Percentiles rank a stretch among this genome's conserved stretches.
These are phyloP conservation scores for Linderniella brevidens DNA, from an alignment of 257 asterid genomes.

Conservation along the genomic window DNA sequence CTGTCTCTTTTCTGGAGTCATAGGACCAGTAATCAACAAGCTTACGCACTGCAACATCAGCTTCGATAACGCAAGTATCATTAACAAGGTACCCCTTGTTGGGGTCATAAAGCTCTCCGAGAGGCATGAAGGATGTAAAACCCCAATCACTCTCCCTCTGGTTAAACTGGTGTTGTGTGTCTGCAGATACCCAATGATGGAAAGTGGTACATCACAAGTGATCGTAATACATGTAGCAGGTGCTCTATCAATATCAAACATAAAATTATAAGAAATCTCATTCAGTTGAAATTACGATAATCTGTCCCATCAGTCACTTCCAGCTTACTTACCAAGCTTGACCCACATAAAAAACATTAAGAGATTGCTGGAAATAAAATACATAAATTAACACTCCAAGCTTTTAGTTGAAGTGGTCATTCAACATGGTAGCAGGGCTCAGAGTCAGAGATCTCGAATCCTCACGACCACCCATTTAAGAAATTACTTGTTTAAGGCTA, in stretches of 20 bases:
- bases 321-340: too few species aligned
- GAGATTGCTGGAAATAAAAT: too few species aligned
- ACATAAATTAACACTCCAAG: too few species aligned
- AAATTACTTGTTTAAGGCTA: not conserved
- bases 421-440: too few species aligned
- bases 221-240: slow-evolving; percentile 8
- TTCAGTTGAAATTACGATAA: too few species aligned
- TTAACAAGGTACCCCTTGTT: slow-evolving; percentile 71
- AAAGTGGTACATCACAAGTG: slow-evolving; percentile 11
- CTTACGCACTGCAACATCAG: slow-evolving; percentile 93
- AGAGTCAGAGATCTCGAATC: too few species aligned
- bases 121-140: slow-evolving; percentile 91
- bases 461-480: too few species aligned
- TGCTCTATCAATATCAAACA: slow-evolving; percentile 3
- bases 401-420: too few species aligned
- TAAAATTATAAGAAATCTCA: too few species aligned
- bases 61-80: slow-evolving; percentile 70
- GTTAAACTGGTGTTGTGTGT: slow-evolving; percentile 87
- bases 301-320: too few species aligned
- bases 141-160: slow-evolving; percentile 99
- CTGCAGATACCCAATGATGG: slow-evolving; percentile 31
- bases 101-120: slow-evolving; percentile 79
- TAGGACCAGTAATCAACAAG: slow-evolving; percentile 83
- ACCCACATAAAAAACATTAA: too few species aligned
- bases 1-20: slow-evolving; percentile 94